A percentile compares a stretch with the other conserved stretches of the same genome.
Evolutionary conservation across 371 early-diverging fungal species (phyloP).

Genomic region (Mortierella sp.): DNA sequence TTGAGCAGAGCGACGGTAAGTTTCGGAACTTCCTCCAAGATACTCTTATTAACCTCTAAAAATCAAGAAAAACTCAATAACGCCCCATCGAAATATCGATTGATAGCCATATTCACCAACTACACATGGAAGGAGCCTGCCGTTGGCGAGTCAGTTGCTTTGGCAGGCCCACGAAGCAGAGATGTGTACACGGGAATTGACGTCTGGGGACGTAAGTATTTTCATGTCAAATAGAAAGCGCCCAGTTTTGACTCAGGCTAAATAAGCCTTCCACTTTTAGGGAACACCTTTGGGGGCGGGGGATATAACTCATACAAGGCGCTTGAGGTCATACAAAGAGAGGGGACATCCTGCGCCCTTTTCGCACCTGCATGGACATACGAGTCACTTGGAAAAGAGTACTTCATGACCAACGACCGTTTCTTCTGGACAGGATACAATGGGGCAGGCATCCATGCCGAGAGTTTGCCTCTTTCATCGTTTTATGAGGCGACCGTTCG

Average conservation of each 20-base stretch:
- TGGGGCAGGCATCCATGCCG: slow-evolving; percentile 43
- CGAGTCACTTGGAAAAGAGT: slow-evolving; percentile 60
- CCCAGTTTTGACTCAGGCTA: neutral
- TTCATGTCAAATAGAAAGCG: neutral
- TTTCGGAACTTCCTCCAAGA: no score
- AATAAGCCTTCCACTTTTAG: neutral
- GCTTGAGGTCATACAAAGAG: slow-evolving; percentile 58
- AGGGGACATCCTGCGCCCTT: slow-evolving; percentile 64
- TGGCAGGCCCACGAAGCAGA: slow-evolving; percentile 54
- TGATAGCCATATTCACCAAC: slow-evolving; percentile 70
- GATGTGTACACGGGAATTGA: slow-evolving; percentile 75
- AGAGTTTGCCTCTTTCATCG: slow-evolving; percentile 30
- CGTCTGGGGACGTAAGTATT: slow-evolving; percentile 70
- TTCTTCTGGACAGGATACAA: slow-evolving; percentile 65
- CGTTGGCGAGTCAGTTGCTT: slow-evolving; percentile 52
- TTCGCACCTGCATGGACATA: slow-evolving; percentile 76
- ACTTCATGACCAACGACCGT: slow-evolving; percentile 64
- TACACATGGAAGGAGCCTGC: slow-evolving; percentile 69
- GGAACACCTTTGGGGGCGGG: slow-evolving; percentile 71
- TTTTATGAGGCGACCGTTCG: slow-evolving; percentile 1
- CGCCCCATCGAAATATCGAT: no score
- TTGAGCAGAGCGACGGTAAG: slow-evolving; percentile 66
- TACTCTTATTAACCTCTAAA: neutral
- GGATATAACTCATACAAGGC: slow-evolving; percentile 64
- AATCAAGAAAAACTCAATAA: no score